These are phyloP conservation scores for Medicago arabica DNA, from an alignment of 306 rosid species.

Conservation along the genomic window DNA sequence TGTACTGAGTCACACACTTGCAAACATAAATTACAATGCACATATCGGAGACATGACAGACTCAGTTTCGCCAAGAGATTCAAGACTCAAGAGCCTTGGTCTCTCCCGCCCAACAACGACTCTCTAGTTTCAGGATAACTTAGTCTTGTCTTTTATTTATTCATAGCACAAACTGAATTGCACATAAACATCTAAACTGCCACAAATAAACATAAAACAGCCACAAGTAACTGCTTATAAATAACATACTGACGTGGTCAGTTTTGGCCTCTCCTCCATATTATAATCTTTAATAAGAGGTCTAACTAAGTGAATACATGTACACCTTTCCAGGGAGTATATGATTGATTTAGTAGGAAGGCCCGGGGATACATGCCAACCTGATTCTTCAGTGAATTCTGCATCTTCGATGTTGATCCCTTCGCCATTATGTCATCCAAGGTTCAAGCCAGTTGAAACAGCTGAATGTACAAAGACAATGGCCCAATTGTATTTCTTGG, in stretches of 20 bases:
- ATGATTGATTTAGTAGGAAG: conserved; percentile 83
- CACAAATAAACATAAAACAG: background rate
- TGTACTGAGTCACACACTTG: no score
- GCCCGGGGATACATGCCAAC: conserved; percentile 78
- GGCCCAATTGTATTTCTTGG: conserved; percentile 78
- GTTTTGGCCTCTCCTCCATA: background rate
- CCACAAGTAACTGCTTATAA: background rate
- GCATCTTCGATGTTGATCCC: conserved; percentile 78
- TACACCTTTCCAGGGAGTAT: conserved; percentile 70
- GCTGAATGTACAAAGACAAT: conserved; percentile 70
- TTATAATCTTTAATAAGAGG: background rate
- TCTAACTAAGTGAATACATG: background rate
- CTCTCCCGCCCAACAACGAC: background rate
- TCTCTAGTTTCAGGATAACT: background rate
- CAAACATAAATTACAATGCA: no score
- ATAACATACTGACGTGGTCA: background rate
- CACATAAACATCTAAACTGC: background rate
- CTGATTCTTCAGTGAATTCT: conserved; percentile 88
- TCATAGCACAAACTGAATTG: background rate
- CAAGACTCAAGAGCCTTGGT: background rate
- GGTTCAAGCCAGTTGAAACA: conserved; percentile 70
- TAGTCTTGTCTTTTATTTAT: background rate
- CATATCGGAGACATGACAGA: no score
- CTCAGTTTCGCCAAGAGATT: background rate
- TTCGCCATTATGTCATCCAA: conserved; percentile 90